Evolutionary conservation across 164 flowering plant species (phyloP).

Genomic region (Saururus chinensis): DNA sequence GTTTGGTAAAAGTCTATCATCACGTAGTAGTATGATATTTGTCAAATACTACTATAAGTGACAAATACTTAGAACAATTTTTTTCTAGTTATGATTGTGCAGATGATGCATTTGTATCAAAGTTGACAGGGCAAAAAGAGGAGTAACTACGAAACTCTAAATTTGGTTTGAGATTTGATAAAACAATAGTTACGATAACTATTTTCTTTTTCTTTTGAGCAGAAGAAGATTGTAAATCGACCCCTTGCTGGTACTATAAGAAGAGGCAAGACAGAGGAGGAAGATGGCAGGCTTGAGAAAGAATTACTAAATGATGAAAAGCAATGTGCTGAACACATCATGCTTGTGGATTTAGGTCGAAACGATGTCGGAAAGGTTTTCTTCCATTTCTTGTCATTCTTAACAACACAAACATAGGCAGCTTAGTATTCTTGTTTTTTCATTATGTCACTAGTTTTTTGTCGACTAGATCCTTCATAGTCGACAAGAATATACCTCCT

Average conservation of each 20-base stretch:
- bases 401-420: neutral
- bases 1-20: too few species aligned
- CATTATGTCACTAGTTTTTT: too few species aligned
- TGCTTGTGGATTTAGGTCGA: conserved; percentile 94
- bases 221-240: conserved; percentile 59
- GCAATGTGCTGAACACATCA: conserved; percentile 93
- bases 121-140: too few species aligned
- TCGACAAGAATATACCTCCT: too few species aligned
- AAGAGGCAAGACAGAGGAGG: conserved; percentile 79
- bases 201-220: conserved; percentile 11
- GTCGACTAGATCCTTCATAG: too few species aligned
- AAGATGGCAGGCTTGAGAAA: conserved; percentile 59
- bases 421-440: neutral
- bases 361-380: conserved; percentile 96
- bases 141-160: too few species aligned
- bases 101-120: too few species aligned
- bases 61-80: too few species aligned
- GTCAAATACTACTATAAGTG: too few species aligned
- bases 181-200: neutral
- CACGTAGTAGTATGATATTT: too few species aligned
- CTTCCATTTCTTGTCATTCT: neutral
- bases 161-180: neutral
- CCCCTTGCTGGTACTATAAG: conserved; percentile 92
- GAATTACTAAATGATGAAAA: conserved; percentile 76
- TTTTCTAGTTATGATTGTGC: too few species aligned